These are phyloP conservation scores for Sequoia sempervirens DNA, from an alignment of 75 land plant genomes.

Conservation along the genomic window DNA sequence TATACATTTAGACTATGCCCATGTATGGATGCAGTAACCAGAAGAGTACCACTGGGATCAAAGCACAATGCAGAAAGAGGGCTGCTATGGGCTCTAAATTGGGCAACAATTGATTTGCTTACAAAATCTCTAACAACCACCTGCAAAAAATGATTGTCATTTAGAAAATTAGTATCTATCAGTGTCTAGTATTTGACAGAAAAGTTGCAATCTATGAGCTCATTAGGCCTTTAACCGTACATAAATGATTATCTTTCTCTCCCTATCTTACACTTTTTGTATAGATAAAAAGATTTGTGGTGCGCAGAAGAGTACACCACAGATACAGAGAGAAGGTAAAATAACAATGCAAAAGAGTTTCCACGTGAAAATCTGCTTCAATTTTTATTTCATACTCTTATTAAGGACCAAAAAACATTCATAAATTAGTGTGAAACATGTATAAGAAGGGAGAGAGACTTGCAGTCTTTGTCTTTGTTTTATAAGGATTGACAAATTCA, in stretches of 20 bases:
- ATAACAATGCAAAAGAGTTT: not conserved
- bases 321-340: not conserved
- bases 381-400: not conserved
- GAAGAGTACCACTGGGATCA: slow-evolving; percentile 94
- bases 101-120: slow-evolving; percentile 56
- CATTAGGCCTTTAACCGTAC: not conserved
- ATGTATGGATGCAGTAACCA: slow-evolving; percentile 85
- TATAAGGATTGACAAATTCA: not conserved
- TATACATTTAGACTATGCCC: slow-evolving; percentile 91
- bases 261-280: not conserved
- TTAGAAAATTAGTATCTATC: not conserved
- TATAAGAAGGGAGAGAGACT: not conserved
- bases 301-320: not conserved
- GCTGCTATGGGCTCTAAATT: slow-evolving; percentile 87
- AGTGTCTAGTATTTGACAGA: not conserved
- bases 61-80: slow-evolving; percentile 84
- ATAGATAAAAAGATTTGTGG: not conserved
- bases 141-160: slow-evolving; percentile 28
- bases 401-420: not conserved
- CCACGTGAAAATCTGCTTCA: not conserved
- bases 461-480: not conserved
- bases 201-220: not conserved
- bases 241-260: not conserved
- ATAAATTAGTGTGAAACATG: not conserved
- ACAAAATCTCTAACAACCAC: slow-evolving; percentile 78